These are phyloP conservation scores for Neocatenulostroma microsporum DNA, from an alignment of 2,329 filamentous ascomycete genomes.

Conservation along the genomic window DNA sequence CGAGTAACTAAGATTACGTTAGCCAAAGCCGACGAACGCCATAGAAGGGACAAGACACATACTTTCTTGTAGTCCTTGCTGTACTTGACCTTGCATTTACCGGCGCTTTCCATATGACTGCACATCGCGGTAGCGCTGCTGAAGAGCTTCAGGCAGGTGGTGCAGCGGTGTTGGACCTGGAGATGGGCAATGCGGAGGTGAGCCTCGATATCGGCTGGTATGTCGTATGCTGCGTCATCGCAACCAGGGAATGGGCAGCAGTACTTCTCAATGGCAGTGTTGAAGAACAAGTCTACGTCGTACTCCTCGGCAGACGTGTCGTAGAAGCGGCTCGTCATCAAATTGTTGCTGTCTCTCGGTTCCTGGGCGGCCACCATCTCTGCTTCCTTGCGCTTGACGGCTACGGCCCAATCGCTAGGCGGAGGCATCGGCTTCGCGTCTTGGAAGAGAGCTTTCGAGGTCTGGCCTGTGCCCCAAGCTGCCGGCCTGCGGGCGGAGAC, in stretches of 20 bases:
- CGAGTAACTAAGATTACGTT: constrained; percentile 26
- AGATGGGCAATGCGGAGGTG: constrained; percentile 33
- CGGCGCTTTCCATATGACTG: constrained; percentile 34
- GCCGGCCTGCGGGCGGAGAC: background rate
- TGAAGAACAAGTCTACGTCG: constrained; percentile 42
- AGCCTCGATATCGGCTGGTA: constrained; percentile 24
- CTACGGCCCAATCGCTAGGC: constrained; percentile 22
- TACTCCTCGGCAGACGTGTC: constrained; percentile 46
- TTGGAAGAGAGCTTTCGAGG: constrained; percentile 29
- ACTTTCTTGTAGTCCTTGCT: constrained; percentile 28
- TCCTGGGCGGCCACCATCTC: background rate
- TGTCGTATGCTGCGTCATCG: constrained; percentile 25
- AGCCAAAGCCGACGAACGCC: background rate
- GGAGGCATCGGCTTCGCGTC: constrained; percentile 25
- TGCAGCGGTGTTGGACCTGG: constrained; percentile 31
- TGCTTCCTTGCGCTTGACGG: constrained; percentile 15
- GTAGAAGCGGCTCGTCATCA: constrained; percentile 36
- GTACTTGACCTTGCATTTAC: constrained; percentile 29
- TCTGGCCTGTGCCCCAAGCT: constrained; percentile 11
- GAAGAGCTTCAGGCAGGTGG: constrained; percentile 36
- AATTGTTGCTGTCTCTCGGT: constrained; percentile 28
- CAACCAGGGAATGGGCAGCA: constrained; percentile 49
- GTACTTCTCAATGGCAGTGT: constrained; percentile 39
- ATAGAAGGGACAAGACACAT: constrained; percentile 3
- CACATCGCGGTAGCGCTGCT: constrained; percentile 31